These are phyloP conservation scores for Chrysanthemum lavandulifolium DNA, from an alignment of 129 eudicot genomes.

Conservation along the genomic window DNA sequence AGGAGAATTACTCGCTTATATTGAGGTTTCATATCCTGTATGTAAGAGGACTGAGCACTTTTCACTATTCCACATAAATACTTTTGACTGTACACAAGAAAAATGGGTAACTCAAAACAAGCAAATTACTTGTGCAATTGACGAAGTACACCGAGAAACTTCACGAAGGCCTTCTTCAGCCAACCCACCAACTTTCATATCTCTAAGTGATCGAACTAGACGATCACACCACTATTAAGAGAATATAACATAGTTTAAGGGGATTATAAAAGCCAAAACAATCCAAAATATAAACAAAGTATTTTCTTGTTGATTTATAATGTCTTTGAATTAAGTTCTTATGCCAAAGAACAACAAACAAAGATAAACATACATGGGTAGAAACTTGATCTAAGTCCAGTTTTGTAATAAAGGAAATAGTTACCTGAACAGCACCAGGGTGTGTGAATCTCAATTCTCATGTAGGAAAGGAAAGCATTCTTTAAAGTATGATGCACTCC, in stretches of 20 bases:
- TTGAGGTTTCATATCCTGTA: slow-evolving; percentile 64
- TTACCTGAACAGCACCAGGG: slow-evolving; percentile 96
- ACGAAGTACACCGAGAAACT: slow-evolving; percentile 35
- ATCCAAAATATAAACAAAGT: slow-evolving; percentile 8
- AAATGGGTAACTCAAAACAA: neutral
- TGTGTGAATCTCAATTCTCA: slow-evolving; percentile 86
- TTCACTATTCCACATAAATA: slow-evolving; percentile 13
- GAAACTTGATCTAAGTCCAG: neutral
- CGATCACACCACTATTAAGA: slow-evolving; percentile 84
- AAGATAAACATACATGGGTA: neutral
- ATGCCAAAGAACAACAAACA: slow-evolving; percentile 6
- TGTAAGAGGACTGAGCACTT: slow-evolving; percentile 18
- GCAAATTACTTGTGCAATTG: slow-evolving; percentile 37
- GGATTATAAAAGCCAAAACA: neutral
- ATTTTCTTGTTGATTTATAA: slow-evolving; percentile 12
- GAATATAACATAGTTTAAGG: slow-evolving; percentile 9
- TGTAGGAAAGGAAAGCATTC: slow-evolving; percentile 77
- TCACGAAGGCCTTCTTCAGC: slow-evolving; percentile 49
- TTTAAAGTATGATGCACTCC: slow-evolving; percentile 83
- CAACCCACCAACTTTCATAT: slow-evolving; percentile 57
- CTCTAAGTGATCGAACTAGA: slow-evolving; percentile 72
- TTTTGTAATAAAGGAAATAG: slow-evolving; percentile 16
- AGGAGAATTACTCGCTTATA: slow-evolving; percentile 31
- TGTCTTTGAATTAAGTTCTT: slow-evolving; percentile 16
- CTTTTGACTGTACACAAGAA: neutral